Conservation (phyloP, 805 yeast species). For the Saccharomycopsis sp. region DNA sequence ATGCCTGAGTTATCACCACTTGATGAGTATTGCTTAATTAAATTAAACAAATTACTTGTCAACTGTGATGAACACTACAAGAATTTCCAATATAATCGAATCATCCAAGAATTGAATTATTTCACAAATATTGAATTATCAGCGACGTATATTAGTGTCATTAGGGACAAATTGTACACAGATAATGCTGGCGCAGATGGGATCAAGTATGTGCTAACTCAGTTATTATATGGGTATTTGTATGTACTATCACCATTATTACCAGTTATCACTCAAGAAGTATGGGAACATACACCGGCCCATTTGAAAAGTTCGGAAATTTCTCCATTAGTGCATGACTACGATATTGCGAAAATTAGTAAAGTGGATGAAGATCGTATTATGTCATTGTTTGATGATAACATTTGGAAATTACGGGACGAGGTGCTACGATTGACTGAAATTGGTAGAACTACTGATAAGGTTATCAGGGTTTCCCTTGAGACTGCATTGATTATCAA, state of each 20-base stretch:
- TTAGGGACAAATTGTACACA: constrained; percentile 81
- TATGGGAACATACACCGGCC: constrained; percentile 56
- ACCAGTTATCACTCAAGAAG: constrained; percentile 84
- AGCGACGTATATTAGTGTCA: constrained; percentile 76
- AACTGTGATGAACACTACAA: constrained; percentile 41
- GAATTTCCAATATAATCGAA: constrained; percentile 58
- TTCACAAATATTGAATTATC: constrained; percentile 74
- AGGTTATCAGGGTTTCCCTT: constrained; percentile 47
- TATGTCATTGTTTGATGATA: constrained; percentile 36
- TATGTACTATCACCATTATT: constrained; percentile 70
- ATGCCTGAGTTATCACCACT: constrained; percentile 33
- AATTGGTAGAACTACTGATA: constrained; percentile 44
- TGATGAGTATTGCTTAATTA: constrained; percentile 60
- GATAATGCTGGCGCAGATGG: constrained; percentile 42
- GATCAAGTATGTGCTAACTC: constrained; percentile 59
- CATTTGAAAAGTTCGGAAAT: constrained; percentile 7
- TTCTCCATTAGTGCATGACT: constrained; percentile 13
- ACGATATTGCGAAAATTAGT: constrained; percentile 27
- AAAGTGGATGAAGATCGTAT: constrained; percentile 31
- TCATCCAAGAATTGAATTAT: constrained; percentile 57
- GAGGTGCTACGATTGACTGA: constrained; percentile 48
- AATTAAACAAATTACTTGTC: constrained; percentile 41
- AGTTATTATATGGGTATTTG: constrained; percentile 54
- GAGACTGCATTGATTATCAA: constrained; percentile 38
- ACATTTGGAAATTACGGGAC: constrained; percentile 42